Base-by-base conservation (phyloP, 805 yeast species). In the Saccharomyces jurei region DNA sequence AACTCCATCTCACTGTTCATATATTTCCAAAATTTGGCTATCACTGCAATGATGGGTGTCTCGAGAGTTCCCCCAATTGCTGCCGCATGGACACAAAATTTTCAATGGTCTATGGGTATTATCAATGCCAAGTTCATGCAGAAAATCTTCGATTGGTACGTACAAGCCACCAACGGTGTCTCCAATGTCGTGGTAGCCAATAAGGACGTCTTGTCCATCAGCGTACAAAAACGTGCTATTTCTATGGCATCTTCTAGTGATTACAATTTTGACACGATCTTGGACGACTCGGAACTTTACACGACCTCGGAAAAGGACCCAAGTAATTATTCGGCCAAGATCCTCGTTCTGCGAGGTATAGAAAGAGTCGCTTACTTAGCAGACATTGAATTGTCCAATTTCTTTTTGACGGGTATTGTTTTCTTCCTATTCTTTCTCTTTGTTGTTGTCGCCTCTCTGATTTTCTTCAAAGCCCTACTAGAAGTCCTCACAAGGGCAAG, bases 51-150 rank as follows among this genome's bases (percentile, higher is more conserved):
- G 97, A 86, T 90, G 90, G 97, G 95, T 54, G 97, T 92, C 30
- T 81, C 89, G 22, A 76, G 81, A 57, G 87, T 89, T 22, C 99
- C 99, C 1, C 99, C 99, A 2, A 91, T 94, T 61, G 98, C 97
- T 4, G 89, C 96, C 2, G 91, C 98, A 2, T 92, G 99, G 99
- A 84, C 95, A 31, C 96, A 92, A 72, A 94, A 92, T 74, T 94
- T 94, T 76, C 84, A 82, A 71, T 92, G 98, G 98, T 84, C 97
- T 1, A 81, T 92, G 81, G 99, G 99, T 49, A 84, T 92, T 59
- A 87, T 94, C 63, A 79, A 80, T 52, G 81, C 83, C 6, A 70
- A 72, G 13, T 88, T 90, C 64, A 86, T 92, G 81, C 97, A 91
- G 70, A 70, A 76, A 47, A 87, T 89, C 58, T 86, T 94, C 60